Evolutionary conservation across 257 asterid genomes (phyloP).

Genomic region (Avicennia marina): DNA sequence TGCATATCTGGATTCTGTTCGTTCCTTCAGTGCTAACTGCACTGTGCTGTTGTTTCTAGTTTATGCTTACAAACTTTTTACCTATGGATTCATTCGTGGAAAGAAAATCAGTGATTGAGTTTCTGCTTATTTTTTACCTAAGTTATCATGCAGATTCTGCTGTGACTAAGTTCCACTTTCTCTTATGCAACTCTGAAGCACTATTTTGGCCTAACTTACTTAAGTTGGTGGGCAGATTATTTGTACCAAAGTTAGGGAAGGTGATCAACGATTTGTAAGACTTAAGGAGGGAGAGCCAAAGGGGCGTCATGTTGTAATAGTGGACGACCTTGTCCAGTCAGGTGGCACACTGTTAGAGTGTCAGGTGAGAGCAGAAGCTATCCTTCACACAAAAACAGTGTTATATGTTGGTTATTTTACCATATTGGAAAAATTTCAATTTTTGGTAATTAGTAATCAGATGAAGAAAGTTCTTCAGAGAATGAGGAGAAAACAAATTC

Average conservation of each 20-base stretch:
- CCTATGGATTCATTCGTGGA: too few relatives aligned
- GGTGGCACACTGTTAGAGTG: conserved; percentile 91
- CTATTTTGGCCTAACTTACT: conserved; percentile 13
- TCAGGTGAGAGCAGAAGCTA: conserved; percentile 50
- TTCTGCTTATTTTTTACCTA: not conserved
- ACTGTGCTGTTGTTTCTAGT: not conserved
- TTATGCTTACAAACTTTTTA: not conserved
- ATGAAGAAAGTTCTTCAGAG: not conserved
- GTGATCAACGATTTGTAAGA: conserved; percentile 80
- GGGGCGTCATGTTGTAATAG: conserved; percentile 95
- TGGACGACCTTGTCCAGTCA: conserved; percentile 97
- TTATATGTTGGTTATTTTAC: not conserved
- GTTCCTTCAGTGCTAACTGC: not conserved
- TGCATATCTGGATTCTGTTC: not conserved
- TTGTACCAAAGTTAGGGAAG: conserved; percentile 97
- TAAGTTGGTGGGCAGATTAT: conserved; percentile 53
- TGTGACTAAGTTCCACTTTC: conserved; percentile 5
- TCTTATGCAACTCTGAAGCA: not conserved
- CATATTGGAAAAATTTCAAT: not conserved
- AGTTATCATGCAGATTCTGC: not conserved
- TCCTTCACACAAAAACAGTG: too few relatives aligned
- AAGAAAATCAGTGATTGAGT: too few relatives aligned
- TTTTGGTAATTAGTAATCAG: not conserved
- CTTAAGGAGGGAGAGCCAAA: conserved; percentile 90
- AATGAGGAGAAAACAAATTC: not conserved